Percentiles rank a stretch among this genome's conserved stretches.
These are phyloP conservation scores for Cyclaneusma minus DNA, from an alignment of 2,329 filamentous ascomycete species.

Conservation along the genomic window DNA sequence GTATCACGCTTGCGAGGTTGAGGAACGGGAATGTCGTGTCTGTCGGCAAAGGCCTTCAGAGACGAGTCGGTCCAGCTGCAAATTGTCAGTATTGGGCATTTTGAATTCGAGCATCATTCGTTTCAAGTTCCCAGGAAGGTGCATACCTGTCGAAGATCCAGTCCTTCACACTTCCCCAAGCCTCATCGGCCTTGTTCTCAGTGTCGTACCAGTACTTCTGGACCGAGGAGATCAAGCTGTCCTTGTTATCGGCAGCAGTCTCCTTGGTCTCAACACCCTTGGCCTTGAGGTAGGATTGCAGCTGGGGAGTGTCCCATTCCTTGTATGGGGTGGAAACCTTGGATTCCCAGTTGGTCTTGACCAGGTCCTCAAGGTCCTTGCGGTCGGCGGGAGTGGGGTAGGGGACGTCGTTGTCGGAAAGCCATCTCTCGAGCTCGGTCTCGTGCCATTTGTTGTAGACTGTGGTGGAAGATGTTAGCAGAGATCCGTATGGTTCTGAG, in stretches of 20 bases:
- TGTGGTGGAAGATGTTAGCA: constrained; percentile 25
- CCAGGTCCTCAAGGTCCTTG: constrained; percentile 83
- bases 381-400: constrained; percentile 84
- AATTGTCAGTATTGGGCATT: constrained; percentile 20
- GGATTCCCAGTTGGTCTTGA: constrained; percentile 77
- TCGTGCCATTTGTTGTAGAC: constrained; percentile 99
- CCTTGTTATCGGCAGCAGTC: constrained; percentile 50
- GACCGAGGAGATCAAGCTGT: constrained; percentile 53
- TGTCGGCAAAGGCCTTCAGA: constrained; percentile 84
- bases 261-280: constrained; percentile 59
- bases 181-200: constrained; percentile 58
- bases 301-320: constrained; percentile 56
- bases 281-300: constrained; percentile 49
- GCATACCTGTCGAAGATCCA: constrained; percentile 78
- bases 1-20: constrained; percentile 77
- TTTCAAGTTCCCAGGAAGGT: constrained; percentile 2
- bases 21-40: constrained; percentile 68
- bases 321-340: constrained; percentile 63
- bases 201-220: constrained; percentile 64
- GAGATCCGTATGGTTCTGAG: too few relatives aligned
- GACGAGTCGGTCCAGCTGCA: constrained; percentile 80
- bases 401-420: constrained; percentile 80
- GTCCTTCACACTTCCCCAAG: constrained; percentile 59
- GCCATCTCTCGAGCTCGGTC: constrained; percentile 93
- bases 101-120: constrained; percentile 6